Conservation (phyloP, 1,284 basidiomycete species). For the Malassezia equina region DNA sequence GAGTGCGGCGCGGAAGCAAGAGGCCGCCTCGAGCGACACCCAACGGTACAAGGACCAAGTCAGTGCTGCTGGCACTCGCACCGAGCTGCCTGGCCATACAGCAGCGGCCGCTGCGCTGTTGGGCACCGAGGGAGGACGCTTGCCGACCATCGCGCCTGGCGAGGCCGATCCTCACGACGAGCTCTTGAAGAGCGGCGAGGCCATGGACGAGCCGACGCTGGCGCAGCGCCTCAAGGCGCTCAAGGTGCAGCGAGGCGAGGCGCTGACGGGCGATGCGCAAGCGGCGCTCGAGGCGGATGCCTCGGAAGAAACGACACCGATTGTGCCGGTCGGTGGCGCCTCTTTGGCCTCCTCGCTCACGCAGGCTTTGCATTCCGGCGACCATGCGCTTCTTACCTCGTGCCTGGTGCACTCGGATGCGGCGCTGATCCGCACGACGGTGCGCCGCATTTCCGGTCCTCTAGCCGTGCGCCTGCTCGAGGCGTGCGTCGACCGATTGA, state of each 20-base stretch:
- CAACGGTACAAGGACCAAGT: slow-evolving; percentile 32
- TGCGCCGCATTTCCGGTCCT: slow-evolving; percentile 76
- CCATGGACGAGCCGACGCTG: slow-evolving; percentile 26
- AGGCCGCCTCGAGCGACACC: slow-evolving; percentile 1
- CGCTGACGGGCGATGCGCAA: slow-evolving; percentile 1
- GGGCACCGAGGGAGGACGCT: slow-evolving; percentile 10
- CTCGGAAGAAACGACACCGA: slow-evolving; percentile 20
- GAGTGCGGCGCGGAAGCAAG: slow-evolving; percentile 4
- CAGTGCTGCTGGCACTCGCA: slow-evolving; percentile 17
- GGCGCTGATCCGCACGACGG: slow-evolving; percentile 72
- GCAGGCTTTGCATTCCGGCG: slow-evolving; percentile 90
- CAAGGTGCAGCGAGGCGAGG: slow-evolving; percentile 18
- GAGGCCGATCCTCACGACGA: slow-evolving; percentile 15
- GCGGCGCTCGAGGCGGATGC: slow-evolving; percentile 9
- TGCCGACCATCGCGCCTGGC: slow-evolving; percentile 1
- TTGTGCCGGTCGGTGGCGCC: slow-evolving; percentile 58
- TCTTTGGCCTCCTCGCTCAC: slow-evolving; percentile 88
- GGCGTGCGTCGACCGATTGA: slow-evolving; percentile 78
- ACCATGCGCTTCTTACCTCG: slow-evolving; percentile 74
- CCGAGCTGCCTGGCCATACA: slow-evolving; percentile 11
- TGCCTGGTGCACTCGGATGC: slow-evolving; percentile 76
- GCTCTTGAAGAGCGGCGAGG: slow-evolving; percentile 19
- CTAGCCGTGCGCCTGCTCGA: slow-evolving; percentile 76
- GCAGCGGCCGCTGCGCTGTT: slow-evolving; percentile 13
- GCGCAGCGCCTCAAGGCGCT: slow-evolving; percentile 33